Evolutionary conservation across 805 yeast species (phyloP).

Genomic region (Candida vartiovaarae): DNA sequence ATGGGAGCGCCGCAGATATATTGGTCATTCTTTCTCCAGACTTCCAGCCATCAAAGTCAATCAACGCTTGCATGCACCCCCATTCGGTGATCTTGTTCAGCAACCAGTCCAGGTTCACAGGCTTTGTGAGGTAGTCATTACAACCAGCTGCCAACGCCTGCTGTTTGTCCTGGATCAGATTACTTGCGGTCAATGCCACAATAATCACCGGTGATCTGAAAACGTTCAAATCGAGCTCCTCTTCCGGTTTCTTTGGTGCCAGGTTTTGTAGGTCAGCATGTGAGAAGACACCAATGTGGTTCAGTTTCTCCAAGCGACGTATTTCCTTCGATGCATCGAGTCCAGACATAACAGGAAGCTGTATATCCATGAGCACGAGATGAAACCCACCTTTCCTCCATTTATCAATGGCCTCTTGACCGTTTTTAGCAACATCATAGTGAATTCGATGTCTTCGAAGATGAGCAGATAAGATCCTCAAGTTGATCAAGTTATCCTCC

Average conservation of each 20-base stretch:
- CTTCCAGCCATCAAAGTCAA: slow-evolving; percentile 92
- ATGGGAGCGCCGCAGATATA: slow-evolving; percentile 24
- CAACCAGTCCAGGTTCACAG: slow-evolving; percentile 91
- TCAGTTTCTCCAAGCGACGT: slow-evolving; percentile 71
- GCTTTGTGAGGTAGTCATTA: slow-evolving; percentile 92
- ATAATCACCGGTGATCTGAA: slow-evolving; percentile 94
- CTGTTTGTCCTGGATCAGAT: slow-evolving; percentile 75
- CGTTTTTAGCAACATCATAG: slow-evolving; percentile 83
- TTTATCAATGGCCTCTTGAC: slow-evolving; percentile 88
- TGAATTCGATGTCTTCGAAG: slow-evolving; percentile 79
- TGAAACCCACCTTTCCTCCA: slow-evolving; percentile 96
- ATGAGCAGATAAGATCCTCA: slow-evolving; percentile 84
- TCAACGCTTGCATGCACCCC: slow-evolving; percentile 99
- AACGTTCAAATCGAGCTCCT: slow-evolving; percentile 49
- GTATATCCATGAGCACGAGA: slow-evolving; percentile 93
- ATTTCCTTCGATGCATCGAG: slow-evolving; percentile 92
- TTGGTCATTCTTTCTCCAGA: slow-evolving; percentile 37
- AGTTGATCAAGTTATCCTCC: slow-evolving; percentile 93
- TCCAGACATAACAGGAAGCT: slow-evolving; percentile 93
- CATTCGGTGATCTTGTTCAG: slow-evolving; percentile 92
- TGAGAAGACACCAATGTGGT: slow-evolving; percentile 55
- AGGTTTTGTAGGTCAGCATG: slow-evolving; percentile 19
- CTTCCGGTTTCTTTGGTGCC: slow-evolving; percentile 32
- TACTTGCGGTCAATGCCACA: slow-evolving; percentile 93
- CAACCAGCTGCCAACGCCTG: slow-evolving; percentile 96